These are phyloP conservation scores for Tetrahymena borealis DNA, from an alignment of 73 alveolate species.

Conservation along the genomic window DNA sequence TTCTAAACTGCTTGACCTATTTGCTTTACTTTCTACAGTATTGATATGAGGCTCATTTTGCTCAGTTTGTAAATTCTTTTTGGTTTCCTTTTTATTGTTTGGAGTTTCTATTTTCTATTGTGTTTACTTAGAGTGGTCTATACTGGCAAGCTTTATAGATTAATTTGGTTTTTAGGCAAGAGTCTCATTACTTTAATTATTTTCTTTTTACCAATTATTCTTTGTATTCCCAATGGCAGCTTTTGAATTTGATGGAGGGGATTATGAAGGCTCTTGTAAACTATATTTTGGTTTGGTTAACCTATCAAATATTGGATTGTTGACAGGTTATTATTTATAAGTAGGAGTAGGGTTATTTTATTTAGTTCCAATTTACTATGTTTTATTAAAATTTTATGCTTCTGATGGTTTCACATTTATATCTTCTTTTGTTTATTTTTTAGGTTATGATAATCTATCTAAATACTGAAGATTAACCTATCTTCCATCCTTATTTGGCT, in stretches of 20 bases:
- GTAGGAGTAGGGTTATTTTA: no score
- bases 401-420: not conserved
- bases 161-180: not conserved
- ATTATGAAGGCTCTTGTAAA: not conserved
- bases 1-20: no score
- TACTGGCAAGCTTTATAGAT: not conserved
- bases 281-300: not conserved
- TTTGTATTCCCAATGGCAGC: not conserved
- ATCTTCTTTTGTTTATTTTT: not conserved
- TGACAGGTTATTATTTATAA: no score
- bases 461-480: not conserved
- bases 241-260: no score
- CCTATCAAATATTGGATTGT: not conserved
- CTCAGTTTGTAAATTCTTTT: not conserved
- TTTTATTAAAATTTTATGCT: not conserved
- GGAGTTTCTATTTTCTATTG: not conserved
- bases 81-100: not conserved
- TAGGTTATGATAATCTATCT: not conserved
- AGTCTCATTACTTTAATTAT: not conserved
- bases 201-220: not conserved
- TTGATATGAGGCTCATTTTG: not conserved
- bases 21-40: no score
- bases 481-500: not conserved
- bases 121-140: not conserved
- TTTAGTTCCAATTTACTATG: not conserved